Evolutionary conservation across 345 rosid species (phyloP).

Genomic region (Lumnitzera littorea): DNA sequence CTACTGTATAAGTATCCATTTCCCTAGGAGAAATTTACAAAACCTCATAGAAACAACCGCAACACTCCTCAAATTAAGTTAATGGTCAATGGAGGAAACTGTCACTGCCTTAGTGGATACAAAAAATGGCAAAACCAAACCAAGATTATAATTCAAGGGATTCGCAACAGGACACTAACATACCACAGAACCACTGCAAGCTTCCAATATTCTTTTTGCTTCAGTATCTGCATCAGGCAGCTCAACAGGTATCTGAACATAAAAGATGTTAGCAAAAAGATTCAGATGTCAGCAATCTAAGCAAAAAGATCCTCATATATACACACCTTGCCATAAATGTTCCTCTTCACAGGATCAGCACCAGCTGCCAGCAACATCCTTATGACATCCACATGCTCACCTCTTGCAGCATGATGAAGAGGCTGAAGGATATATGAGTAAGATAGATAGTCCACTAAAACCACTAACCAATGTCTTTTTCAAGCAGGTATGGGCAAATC

Average conservation of each 20-base stretch:
- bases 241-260: slow-evolving; percentile 14
- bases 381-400: slow-evolving; percentile 69
- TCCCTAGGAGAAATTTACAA: too few species aligned
- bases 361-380: slow-evolving; percentile 58
- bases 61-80: too few species aligned
- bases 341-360: slow-evolving; percentile 49
- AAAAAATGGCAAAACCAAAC: too few species aligned
- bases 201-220: slow-evolving; percentile 14
- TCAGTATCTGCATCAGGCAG: slow-evolving; percentile 11
- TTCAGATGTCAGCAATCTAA: background rate
- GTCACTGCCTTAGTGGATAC: background rate
- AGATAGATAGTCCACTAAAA: too few species aligned
- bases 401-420: slow-evolving; percentile 94
- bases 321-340: slow-evolving; percentile 69
- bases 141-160: too few species aligned
- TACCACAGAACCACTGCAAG: slow-evolving; percentile 1
- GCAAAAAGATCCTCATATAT: background rate
- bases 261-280: slow-evolving; percentile 2
- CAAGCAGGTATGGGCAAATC: too few species aligned
- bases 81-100: too few species aligned
- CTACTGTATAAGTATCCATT: too few species aligned
- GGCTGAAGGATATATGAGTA: slow-evolving; percentile 36
- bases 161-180: slow-evolving; percentile 7
- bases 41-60: too few species aligned
- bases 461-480: too few species aligned